Evolutionary conservation across 257 asterid species (phyloP).

Genomic region (Jacaranda mimosifolia): DNA sequence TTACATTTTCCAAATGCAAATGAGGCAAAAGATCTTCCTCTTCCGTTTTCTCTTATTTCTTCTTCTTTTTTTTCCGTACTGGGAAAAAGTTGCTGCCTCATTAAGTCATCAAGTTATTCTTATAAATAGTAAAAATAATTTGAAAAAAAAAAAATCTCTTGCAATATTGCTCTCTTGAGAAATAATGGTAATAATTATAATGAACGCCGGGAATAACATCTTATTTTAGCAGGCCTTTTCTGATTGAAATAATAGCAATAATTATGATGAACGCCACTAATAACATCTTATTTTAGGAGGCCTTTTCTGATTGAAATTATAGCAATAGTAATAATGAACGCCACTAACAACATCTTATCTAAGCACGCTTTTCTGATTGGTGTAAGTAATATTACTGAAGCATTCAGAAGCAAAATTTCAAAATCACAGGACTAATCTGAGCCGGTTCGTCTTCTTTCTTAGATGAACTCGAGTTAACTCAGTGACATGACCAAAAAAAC

Average conservation of each 20-base stretch:
- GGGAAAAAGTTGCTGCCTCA: background rate
- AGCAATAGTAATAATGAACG: background rate
- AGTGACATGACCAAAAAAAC: background rate
- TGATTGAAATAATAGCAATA: background rate
- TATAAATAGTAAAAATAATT: background rate
- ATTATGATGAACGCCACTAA: background rate
- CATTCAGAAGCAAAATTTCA: background rate
- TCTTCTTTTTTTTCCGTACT: background rate
- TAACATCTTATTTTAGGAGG: too few species aligned
- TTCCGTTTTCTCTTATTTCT: background rate
- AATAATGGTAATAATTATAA: background rate
- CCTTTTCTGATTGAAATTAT: background rate
- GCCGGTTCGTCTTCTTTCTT: background rate
- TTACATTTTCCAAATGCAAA: background rate
- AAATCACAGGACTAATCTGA: background rate
- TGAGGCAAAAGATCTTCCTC: background rate
- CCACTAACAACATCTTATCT: background rate
- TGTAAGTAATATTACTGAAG: background rate
- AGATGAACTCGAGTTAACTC: background rate
- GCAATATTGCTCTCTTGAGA: background rate
- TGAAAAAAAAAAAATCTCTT: background rate
- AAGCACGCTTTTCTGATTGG: too few species aligned
- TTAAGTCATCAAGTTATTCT: background rate
- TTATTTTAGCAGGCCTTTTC: too few species aligned
- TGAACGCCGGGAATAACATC: background rate